Percentiles rank a stretch among this genome's conserved stretches.
Conservation (phyloP, 371 early-diverging fungal species). For the Zopfochytrium polystomum region DNA sequence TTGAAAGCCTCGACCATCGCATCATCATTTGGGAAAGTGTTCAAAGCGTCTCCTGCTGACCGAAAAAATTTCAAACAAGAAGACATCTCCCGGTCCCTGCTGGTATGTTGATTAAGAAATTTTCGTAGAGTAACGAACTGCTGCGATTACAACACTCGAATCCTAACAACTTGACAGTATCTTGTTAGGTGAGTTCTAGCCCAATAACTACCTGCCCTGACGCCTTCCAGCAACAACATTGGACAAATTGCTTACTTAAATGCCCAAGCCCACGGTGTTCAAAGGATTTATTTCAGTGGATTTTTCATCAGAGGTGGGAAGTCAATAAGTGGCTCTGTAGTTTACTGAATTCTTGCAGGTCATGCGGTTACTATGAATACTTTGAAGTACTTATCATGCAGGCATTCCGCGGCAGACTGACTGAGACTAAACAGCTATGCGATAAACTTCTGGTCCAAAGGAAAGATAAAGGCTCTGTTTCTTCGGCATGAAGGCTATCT, state of each 20-base stretch:
- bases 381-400: constrained; percentile 52
- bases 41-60: constrained; percentile 69
- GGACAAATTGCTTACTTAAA: constrained; percentile 96
- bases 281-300: constrained; percentile 90
- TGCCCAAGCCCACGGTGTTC: constrained; percentile 88
- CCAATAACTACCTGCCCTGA: constrained; percentile 28
- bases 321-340: constrained; percentile 2
- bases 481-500: constrained; percentile 95
- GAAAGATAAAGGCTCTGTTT: constrained; percentile 90
- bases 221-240: constrained; percentile 95
- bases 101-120: constrained; percentile 33
- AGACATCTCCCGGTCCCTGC: constrained; percentile 83
- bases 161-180: background rate
- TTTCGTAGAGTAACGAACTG: background rate
- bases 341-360: constrained; percentile 37
- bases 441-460: constrained; percentile 95
- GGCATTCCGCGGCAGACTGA: background rate
- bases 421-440: constrained; percentile 58
- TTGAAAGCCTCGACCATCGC: constrained; percentile 90
- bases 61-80: constrained; percentile 63
- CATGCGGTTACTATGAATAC: constrained; percentile 97
- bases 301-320: constrained; percentile 84
- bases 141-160: too few relatives aligned
- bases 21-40: constrained; percentile 93
- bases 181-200: background rate